These are phyloP conservation scores for Haberlea rhodopensis DNA, from an alignment of 257 asterid species.

Conservation along the genomic window DNA sequence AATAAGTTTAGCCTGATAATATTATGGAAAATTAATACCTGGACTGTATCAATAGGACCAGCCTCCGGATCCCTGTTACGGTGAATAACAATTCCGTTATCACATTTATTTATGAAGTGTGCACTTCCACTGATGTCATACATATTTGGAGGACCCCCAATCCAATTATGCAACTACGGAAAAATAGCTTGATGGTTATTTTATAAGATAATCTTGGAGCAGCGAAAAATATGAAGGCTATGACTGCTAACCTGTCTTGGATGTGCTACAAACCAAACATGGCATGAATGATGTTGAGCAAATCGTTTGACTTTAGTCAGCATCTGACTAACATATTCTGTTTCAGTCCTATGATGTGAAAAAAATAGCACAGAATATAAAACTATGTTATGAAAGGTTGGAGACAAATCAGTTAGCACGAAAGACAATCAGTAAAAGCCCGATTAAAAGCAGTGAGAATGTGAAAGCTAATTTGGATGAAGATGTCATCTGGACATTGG, in stretches of 20 bases:
- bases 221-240: neutral
- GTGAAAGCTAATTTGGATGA: neutral
- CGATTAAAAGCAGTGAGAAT: neutral
- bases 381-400: neutral
- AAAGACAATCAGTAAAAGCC: neutral
- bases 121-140: conserved; percentile 99
- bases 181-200: conserved; percentile 25
- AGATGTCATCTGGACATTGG: neutral
- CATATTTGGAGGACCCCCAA: conserved; percentile 79
- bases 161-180: conserved; percentile 78
- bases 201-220: neutral
- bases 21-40: conserved; percentile 43
- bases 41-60: conserved; percentile 81
- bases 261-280: conserved; percentile 99
- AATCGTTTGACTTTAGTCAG: conserved; percentile 88
- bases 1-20: conserved; percentile 5
- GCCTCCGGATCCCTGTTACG: conserved; percentile 86
- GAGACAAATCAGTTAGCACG: neutral
- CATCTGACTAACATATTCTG: conserved; percentile 97
- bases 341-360: conserved; percentile 80
- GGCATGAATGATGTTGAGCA: conserved; percentile 95
- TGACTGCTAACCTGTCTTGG: conserved; percentile 90
- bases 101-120: conserved; percentile 96
- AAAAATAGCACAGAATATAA: conserved; percentile 6
- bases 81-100: conserved; percentile 89